Base-by-base conservation (phyloP, 2,329 filamentous ascomycete genomes). In the Colletotrichum somersetense region DNA sequence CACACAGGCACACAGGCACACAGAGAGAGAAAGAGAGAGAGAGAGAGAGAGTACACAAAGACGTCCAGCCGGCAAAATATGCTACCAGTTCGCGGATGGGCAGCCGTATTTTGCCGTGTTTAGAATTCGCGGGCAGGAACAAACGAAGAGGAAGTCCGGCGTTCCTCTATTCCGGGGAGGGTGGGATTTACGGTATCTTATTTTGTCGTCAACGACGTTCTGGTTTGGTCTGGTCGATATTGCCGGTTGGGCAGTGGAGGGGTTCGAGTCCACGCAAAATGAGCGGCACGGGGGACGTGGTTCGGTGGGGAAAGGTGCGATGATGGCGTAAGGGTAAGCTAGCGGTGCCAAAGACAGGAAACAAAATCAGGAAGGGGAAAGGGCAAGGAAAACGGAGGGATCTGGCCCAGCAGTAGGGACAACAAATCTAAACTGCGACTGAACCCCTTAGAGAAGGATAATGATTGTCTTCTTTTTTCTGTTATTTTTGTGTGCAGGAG, bases 221-320 rank as follows among this genome's bases (percentile, higher is more conserved):
- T 35, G 33, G 46, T 40, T 3, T 40, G 59, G 58, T 50, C 30
- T 26, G 40, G 52, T 57, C n/a, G 23, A 35, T 62, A 30, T 58
- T 57, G 65, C 56, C 26, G 48, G 67, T 53, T 58, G 46, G 38
- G 38, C 65, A 50, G 59, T 62, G 66, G 69, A 72, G 69, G 66
- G 66, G 70, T 65, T 72, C 57, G 57, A 53, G 52, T 40, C 30
- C 57, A 56, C 46, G 30, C 26, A 64, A 69, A 72, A 72, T 46
- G 59, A 72, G 66, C 53, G 69, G 66, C 58, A 59, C 35, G 42
- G 52, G 53, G 35, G 42, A 26, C 11, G 57, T 46, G 42, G 18
- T 35, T 18, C 33, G 35, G 48, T 35, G 18, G 33, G 16, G 46
- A 18, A 18, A 44, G 62, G 38, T 53, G 61, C 46, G 35, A n/a